phyloP scores from a whole-genome alignment of 768 basidiomycete species.

The Serendipita sp. region DNA sequence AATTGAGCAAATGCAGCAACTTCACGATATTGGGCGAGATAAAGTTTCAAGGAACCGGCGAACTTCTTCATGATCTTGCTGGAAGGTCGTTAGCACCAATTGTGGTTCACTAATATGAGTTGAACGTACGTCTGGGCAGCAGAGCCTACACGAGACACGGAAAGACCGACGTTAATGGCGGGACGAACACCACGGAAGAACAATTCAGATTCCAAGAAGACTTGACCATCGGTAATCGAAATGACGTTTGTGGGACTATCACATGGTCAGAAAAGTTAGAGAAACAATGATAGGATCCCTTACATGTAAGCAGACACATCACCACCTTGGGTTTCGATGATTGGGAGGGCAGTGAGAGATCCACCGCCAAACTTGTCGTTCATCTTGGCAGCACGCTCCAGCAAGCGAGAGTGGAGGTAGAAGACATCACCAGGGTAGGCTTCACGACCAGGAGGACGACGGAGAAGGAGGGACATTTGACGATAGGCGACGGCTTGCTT shows the following conservation, averaged over 20 bases:
- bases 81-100: neutral
- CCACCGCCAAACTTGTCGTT: constrained; percentile 98
- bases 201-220: constrained; percentile 99
- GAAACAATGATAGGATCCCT: constrained; percentile 48
- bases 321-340: constrained; percentile 99
- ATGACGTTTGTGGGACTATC: constrained; percentile 58
- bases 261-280: neutral
- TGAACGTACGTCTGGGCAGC: constrained; percentile 90
- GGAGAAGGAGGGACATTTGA: constrained; percentile 99
- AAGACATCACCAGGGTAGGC: constrained; percentile 99
- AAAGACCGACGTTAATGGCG: constrained; percentile 99
- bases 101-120: neutral
- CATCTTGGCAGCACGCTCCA: constrained; percentile 99
- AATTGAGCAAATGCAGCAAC: constrained; percentile 99
- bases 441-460: constrained; percentile 99
- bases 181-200: constrained; percentile 99
- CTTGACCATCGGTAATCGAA: constrained; percentile 98
- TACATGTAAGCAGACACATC: constrained; percentile 99
- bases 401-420: constrained; percentile 99
- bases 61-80: constrained; percentile 99
- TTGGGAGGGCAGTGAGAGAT: constrained; percentile 94
- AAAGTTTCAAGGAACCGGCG: constrained; percentile 97
- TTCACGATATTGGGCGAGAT: constrained; percentile 99
- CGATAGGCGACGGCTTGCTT: constrained; percentile 99
- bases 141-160: constrained; percentile 99